These are phyloP conservation scores for Debaryomycetaceae sp. DNA, from an alignment of 1,139 yeast species.

Conservation along the genomic window DNA sequence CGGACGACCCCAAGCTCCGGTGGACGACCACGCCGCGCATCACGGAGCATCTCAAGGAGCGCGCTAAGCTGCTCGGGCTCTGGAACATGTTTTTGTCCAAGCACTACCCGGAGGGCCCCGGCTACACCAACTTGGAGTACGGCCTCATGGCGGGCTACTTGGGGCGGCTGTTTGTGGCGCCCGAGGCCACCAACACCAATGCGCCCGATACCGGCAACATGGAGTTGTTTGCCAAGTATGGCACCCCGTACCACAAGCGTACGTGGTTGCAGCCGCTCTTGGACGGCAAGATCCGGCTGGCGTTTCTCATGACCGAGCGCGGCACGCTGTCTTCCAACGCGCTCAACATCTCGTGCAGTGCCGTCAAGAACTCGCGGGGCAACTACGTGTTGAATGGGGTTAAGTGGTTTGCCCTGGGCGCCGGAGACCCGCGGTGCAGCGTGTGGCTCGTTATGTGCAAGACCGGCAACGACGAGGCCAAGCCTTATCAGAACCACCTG, in stretches of 20 bases:
- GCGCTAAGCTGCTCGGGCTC: constrained; percentile 54
- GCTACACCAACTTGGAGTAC: constrained; percentile 62
- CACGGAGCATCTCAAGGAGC: constrained; percentile 48
- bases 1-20: constrained; percentile 36
- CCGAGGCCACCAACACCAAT: constrained; percentile 60
- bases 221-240: constrained; percentile 64
- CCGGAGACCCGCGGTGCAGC: constrained; percentile 63
- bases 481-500: constrained; percentile 53
- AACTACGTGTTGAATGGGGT: constrained; percentile 59
- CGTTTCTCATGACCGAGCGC: constrained; percentile 69
- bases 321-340: constrained; percentile 68
- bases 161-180: constrained; percentile 54
- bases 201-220: constrained; percentile 80
- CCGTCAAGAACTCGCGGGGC: constrained; percentile 39
- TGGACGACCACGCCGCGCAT: constrained; percentile 51
- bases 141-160: constrained; percentile 68
- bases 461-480: constrained; percentile 35
- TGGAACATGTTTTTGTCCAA: constrained; percentile 65
- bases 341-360: constrained; percentile 53
- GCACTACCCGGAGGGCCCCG: constrained; percentile 58
- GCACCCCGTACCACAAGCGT: constrained; percentile 47
- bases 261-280: constrained; percentile 55
- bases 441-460: constrained; percentile 69
- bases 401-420: constrained; percentile 77
- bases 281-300: constrained; percentile 58